A percentile compares a stretch with the other conserved stretches of the same genome.
phyloP scores from a whole-genome alignment of 345 rosid species.

The Trapa incisa region DNA sequence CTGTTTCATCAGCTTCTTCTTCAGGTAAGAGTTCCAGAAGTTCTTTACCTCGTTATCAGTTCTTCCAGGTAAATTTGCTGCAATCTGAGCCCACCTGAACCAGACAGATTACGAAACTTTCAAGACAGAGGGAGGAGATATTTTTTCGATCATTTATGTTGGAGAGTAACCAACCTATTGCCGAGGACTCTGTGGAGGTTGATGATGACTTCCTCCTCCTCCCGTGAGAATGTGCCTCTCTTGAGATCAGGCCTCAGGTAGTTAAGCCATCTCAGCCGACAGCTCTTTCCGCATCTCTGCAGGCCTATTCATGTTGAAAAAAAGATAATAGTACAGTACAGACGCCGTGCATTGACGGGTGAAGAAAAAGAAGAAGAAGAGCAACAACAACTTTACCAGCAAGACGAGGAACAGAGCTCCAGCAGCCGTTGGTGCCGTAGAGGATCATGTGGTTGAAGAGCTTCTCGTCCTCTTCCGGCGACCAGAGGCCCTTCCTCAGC shows the following conservation, averaged over 20 bases:
- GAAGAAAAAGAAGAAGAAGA: too few species aligned
- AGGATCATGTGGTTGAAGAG: conserved; percentile 42
- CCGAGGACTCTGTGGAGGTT: conserved; percentile 29
- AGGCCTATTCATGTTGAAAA: conserved; percentile 22
- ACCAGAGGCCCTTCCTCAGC: conserved; percentile 59
- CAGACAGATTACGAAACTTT: neutral
- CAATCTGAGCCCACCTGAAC: conserved; percentile 63
- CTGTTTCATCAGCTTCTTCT: conserved; percentile 61
- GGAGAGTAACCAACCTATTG: conserved; percentile 20
- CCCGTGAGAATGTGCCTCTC: conserved; percentile 41
- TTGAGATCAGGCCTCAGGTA: conserved; percentile 88
- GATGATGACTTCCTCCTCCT: conserved; percentile 32
- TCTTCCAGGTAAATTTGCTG: conserved; percentile 50
- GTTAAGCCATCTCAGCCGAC: conserved; percentile 86
- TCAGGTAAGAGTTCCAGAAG: conserved; percentile 57
- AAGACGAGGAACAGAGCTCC: conserved; percentile 63
- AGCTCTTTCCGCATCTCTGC: conserved; percentile 83
- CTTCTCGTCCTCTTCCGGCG: conserved; percentile 70
- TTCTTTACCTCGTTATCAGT: conserved; percentile 67
- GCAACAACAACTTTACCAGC: conserved; percentile 26
- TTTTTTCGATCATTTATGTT: neutral
- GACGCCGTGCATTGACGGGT: neutral
- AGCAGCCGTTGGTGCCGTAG: conserved; percentile 49
- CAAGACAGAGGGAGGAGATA: neutral
- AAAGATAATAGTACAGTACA: neutral